Base-by-base conservation (phyloP, 352 stramenopile species). In the Phytophthora agathidicida region DNA sequence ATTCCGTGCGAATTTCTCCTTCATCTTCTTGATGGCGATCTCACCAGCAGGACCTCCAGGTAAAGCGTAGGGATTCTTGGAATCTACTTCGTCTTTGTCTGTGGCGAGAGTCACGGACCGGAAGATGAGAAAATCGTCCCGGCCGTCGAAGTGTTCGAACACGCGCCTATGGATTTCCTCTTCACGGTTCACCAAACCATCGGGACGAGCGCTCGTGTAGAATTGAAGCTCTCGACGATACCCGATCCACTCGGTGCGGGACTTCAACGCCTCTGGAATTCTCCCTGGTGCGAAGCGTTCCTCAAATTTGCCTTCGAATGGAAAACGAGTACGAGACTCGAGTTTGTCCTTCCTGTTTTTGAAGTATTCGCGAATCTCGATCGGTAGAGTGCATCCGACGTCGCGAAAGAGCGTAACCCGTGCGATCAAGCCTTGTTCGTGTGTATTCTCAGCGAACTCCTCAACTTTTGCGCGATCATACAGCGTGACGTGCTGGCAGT, bases 361-460 rank as follows among this genome's bases (percentile, higher is more conserved):
- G 56, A 98, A 98, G 48, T 89, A 81, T 67, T 98, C 95, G 14
- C 84, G 83, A 44, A 97, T 88, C 56, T 97, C 84, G n/a, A 91
- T 61, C 5, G 85, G 81, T 10, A 97, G 68, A 5, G 86, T 96
- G 48, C 84, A 89, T 4, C 63, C 66, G 2, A 59, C 55, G 58
- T 98, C 91, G 17, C 75, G 77, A 60, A 88, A 98, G 7, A 89
- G 23, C 7, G 91, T 97, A 19, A 98, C 61, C 6, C 92, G 84
- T 22, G 80, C 55, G 10, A 96, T 77, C 17, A 98, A 70, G 0
- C 93, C 93, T 60, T 98, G 83, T 19, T 87, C 76, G 58, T 99
- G 88, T 8, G 69, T 75, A 39, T 87, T 84, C 20, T 97, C 81
- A 6, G 93, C 93, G 60, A 98, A 98, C 37, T 98, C 85, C 57